Base-by-base conservation (phyloP, 352 stramenopile species). In the Elongisporangium prolatum region DNA sequence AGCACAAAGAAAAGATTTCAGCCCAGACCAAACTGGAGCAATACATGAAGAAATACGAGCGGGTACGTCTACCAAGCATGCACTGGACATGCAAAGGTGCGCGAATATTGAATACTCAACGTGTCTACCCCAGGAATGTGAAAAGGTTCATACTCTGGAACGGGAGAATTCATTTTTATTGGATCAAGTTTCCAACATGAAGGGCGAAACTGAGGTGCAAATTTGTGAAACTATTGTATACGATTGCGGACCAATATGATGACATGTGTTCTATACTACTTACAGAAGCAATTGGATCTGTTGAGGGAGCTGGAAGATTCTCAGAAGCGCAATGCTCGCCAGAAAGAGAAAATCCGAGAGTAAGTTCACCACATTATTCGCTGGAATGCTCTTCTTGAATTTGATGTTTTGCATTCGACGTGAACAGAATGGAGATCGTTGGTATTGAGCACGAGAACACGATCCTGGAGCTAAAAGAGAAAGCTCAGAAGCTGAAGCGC, bases 11-110 rank as follows among this genome's bases (percentile, higher is more conserved):
- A 52, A 86, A 82, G 57, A 64, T 93, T 18, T 75, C 75, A 4
- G 71, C 75, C 3, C 68, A 68, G 1, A 89, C 74, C 8, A 87
- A 86, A 54, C 65, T 93, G 21, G 79, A 91, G 50, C 84, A 93
- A 61, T 90, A 88, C 53, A 75, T 89, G 56, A 87, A 89, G 56
- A 93, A 90, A 52, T 89, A 91, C 51, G 80, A 93, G 57, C 75
- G 83, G 37, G 68, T 75, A 48, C 34, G 21, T 8, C 0, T 8
- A 16, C 1, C 17, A 3, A 48, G 34, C 52, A 37, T 14, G 24
- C 24, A n/a, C 28, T 16, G 7, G 2, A 13, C 13, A 17, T 48
- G 14, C 21, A 3, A 25, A n/a, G 24, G 20, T 50, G 18, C 28
- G 6, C 57, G 7, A 49, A 21, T 0, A 13, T 25, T 50, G 20